Evolutionary conservation across 768 basidiomycete species (phyloP).

Genomic region (Rickenella mellea): DNA sequence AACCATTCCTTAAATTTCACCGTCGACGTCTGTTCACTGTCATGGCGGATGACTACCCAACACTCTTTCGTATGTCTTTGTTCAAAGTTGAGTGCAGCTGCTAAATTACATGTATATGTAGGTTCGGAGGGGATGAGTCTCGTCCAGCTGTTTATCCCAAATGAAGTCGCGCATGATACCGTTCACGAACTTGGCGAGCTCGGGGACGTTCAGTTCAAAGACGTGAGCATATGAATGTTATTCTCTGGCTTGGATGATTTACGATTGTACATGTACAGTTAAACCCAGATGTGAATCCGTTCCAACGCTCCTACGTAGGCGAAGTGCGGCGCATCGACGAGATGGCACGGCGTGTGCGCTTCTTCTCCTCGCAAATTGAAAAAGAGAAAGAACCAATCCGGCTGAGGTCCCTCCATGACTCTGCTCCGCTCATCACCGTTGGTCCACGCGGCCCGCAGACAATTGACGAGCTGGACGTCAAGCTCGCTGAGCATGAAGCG

Average conservation of each 20-base stretch:
- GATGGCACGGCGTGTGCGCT: conserved; percentile 89
- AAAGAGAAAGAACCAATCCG: conserved; percentile 78
- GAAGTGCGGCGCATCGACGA: conserved; percentile 94
- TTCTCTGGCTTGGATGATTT: not conserved
- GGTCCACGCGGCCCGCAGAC: conserved; percentile 90
- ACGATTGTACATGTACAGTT: conserved; percentile 41
- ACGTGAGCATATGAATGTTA: conserved; percentile 36
- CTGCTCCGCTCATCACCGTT: conserved; percentile 76
- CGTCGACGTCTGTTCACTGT: too few relatives aligned
- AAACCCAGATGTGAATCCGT: conserved; percentile 91
- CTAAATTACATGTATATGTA: conserved; percentile 20
- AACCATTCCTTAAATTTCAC: too few relatives aligned
- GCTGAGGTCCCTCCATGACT: conserved; percentile 73
- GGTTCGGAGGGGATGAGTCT: conserved; percentile 98
- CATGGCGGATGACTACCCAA: conserved; percentile 79
- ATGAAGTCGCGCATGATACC: conserved; percentile 95
- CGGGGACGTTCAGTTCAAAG: conserved; percentile 94
- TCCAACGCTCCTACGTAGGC: conserved; percentile 96
- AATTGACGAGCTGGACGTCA: conserved; percentile 87
- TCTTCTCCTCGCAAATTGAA: conserved; percentile 79
- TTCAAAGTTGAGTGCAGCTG: conserved; percentile 3
- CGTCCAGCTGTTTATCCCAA: conserved; percentile 93
- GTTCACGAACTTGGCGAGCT: conserved; percentile 93
- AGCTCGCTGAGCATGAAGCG: conserved; percentile 77
- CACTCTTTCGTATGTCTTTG: conserved; percentile 61